Conservation (phyloP, 805 yeast species). For the Lachancea fermentati region DNA sequence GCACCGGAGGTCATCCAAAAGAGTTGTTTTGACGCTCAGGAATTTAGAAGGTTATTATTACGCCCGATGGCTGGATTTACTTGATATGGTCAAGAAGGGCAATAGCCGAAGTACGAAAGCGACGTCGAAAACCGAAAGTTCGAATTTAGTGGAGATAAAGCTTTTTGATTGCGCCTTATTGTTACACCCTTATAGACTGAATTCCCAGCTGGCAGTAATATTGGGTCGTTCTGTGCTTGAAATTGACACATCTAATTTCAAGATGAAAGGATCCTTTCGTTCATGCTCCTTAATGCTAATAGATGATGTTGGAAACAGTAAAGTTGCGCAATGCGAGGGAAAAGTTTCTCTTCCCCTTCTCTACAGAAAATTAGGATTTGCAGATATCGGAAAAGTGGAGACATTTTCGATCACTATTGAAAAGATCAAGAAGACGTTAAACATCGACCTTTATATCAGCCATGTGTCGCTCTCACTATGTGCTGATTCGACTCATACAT, state of each 20-base stretch:
- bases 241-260: conserved; percentile 19
- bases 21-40: conserved; percentile 40
- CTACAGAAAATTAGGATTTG: conserved; percentile 26
- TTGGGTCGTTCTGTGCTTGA: conserved; percentile 46
- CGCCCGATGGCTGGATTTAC: conserved; percentile 47
- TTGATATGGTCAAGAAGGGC: conserved; percentile 6
- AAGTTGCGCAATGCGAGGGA: conserved; percentile 16
- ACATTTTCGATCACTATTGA: conserved; percentile 3
- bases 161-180: conserved; percentile 53
- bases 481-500: conserved; percentile 78
- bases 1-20: conserved; percentile 33
- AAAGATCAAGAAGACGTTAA: conserved; percentile 30
- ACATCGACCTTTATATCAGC: conserved; percentile 45
- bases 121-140: background rate
- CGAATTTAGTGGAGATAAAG: conserved; percentile 17
- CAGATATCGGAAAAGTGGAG: conserved; percentile 21
- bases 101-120: background rate
- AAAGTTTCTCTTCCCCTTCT: conserved; percentile 11
- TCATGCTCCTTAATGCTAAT: conserved; percentile 38
- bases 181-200: conserved; percentile 59
- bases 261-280: conserved; percentile 29
- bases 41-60: conserved; percentile 51
- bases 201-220: conserved; percentile 45
- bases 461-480: conserved; percentile 51
- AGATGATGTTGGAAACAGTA: conserved; percentile 49